Base-by-base conservation (phyloP, 2,329 filamentous ascomycete genomes). In the Fusarium lateritium region DNA sequence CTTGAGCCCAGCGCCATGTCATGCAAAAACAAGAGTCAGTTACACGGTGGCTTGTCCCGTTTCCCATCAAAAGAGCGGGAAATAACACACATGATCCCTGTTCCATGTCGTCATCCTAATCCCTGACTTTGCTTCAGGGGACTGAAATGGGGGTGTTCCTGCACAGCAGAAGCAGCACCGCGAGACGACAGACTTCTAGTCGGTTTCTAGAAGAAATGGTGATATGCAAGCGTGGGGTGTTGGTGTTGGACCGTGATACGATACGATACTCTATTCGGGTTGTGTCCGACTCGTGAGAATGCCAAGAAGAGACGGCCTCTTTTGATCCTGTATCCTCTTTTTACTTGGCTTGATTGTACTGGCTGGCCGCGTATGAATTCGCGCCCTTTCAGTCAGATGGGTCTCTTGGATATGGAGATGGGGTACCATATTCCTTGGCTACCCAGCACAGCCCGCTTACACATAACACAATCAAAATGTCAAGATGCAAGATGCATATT, bases 151-250 rank as follows among this genome's bases (percentile, higher is more conserved):
- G 44, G 24, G 24, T 38, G 39, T 34, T 34, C 26, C 53, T 33
- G 21, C 28, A 62, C 47, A 21, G 31, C 39, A n/a, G 40, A 10
- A 22, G 36, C 42, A 28, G 13, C 34, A 17, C 34, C 17, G 34
- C 8, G 17, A 44, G 17, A 36, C 39, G 7, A 40, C 22, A 7
- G 40, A 15, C 55, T 74, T 74, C 70, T 71, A 69, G 65, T 62
- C 56, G 52, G 64, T 47, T 74, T 74, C 72, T 67, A 74, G 72
- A 74, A 74, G 56, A 53, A 47, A 22, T 14, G 22, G 26, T n/a
- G 22, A 51, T 21, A 38, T 26, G 45, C 14, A 44, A 14, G 28
- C 60, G 52, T 53, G 56, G 64, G 51, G 43, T 19, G 26, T 40
- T 40, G 45, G 47, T 34, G 51, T 51, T 44, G 63, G 15, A 39